Conservation (phyloP, 768 basidiomycete species). For the Tricholoma bakamatsutake region DNA sequence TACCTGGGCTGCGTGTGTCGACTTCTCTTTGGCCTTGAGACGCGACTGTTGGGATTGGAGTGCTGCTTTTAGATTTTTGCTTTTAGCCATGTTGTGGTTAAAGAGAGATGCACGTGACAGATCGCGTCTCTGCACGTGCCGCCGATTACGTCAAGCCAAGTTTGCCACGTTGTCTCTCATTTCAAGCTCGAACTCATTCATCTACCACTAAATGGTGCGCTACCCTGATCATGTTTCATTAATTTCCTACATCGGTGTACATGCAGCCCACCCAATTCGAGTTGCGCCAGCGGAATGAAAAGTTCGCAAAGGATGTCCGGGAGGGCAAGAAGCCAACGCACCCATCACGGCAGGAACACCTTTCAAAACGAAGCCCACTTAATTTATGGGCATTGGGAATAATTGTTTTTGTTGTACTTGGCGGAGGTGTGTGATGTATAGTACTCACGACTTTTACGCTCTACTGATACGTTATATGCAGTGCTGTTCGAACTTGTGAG, state of each 20-base stretch:
- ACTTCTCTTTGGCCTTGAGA: conserved; percentile 54
- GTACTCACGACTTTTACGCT: background rate
- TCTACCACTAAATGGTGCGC: conserved; percentile 23
- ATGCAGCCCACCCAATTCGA: conserved; percentile 76
- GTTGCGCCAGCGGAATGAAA: conserved; percentile 71
- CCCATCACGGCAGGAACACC: conserved; percentile 62
- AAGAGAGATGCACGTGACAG: background rate
- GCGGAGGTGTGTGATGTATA: conserved; percentile 55
- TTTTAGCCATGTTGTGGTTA: conserved; percentile 32
- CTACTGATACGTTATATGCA: conserved; percentile 20
- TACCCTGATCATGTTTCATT: background rate
- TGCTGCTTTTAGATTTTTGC: conserved; percentile 60
- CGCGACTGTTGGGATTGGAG: conserved; percentile 67
- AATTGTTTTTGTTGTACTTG: conserved; percentile 72
- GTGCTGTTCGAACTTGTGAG: conserved; percentile 70
- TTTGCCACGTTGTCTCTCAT: background rate
- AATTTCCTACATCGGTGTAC: background rate
- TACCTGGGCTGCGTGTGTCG: conserved; percentile 43
- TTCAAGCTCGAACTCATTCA: conserved; percentile 1
- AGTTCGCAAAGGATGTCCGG: conserved; percentile 71
- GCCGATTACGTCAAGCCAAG: background rate
- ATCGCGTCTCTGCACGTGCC: background rate
- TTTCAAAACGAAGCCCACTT: conserved; percentile 70
- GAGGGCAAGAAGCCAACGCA: conserved; percentile 74
- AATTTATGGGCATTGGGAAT: conserved; percentile 67